Evolutionary conservation across 495 filamentous ascomycete genomes (phyloP).

Genomic region (Tuber borchii): DNA sequence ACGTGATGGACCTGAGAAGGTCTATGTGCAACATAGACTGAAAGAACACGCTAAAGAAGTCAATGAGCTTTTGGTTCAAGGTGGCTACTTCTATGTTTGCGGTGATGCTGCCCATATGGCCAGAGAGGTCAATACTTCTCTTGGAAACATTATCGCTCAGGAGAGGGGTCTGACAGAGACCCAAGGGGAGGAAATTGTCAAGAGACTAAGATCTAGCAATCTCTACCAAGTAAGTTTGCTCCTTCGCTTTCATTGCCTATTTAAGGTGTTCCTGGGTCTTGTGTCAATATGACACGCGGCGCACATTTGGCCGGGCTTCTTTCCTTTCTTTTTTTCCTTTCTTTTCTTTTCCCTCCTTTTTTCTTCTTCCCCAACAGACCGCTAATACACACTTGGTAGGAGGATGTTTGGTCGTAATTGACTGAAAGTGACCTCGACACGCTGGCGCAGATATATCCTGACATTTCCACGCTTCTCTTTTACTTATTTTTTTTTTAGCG

Average conservation of each 20-base stretch:
- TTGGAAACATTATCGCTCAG: conserved; percentile 76
- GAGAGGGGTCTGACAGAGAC: conserved; percentile 71
- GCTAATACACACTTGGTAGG: conserved; percentile 44
- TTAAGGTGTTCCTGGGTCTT: neutral
- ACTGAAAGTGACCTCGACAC: neutral
- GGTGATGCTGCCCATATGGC: conserved; percentile 99
- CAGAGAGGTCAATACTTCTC: conserved; percentile 80
- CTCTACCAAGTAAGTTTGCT: conserved; percentile 69
- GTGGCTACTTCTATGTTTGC: conserved; percentile 95
- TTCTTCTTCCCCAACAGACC: neutral
- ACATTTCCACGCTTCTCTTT: conserved; percentile 6
- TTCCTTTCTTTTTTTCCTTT: neutral
- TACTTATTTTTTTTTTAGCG: conserved; percentile 24
- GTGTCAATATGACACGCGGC: neutral
- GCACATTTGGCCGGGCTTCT: neutral
- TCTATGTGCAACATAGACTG: conserved; percentile 94
- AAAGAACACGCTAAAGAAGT: conserved; percentile 74
- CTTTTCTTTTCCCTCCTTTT: neutral
- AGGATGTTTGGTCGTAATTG: conserved; percentile 83
- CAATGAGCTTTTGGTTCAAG: conserved; percentile 81
- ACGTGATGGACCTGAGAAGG: conserved; percentile 72
- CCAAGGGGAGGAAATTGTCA: conserved; percentile 92
- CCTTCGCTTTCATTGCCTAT: conserved; percentile 1
- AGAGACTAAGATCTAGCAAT: conserved; percentile 84
- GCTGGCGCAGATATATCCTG: neutral